Percentiles rank a stretch among this genome's conserved stretches.
These are phyloP conservation scores for Boletus huronensis DNA, from an alignment of 768 basidiomycete species.

Conservation along the genomic window DNA sequence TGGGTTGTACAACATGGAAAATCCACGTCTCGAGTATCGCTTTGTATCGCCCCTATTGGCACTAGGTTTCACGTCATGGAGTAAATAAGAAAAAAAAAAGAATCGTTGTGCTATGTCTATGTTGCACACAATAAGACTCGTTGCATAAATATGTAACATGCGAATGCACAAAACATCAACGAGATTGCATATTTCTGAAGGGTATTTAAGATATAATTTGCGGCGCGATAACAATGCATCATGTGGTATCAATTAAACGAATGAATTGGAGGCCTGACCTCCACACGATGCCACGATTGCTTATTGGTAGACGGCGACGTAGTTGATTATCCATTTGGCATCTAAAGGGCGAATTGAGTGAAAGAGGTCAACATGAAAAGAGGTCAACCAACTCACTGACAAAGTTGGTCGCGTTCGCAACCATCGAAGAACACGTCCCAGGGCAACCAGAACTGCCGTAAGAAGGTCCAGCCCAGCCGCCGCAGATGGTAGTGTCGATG, in stretches of 20 bases:
- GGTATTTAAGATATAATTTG: background rate
- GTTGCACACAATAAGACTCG: background rate
- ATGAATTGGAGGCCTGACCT: background rate
- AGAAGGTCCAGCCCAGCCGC: conserved; percentile 24
- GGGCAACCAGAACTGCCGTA: conserved; percentile 32
- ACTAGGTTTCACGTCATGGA: too few relatives aligned
- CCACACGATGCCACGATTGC: background rate
- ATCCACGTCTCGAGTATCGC: too few relatives aligned
- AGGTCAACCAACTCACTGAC: conserved; percentile 29
- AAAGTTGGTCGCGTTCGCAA: conserved; percentile 57
- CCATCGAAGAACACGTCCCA: conserved; percentile 44
- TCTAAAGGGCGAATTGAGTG: conserved; percentile 30
- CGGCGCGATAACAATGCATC: background rate
- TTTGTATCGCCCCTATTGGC: too few relatives aligned
- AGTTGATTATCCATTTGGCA: conserved; percentile 56
- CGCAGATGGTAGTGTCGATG: conserved; percentile 35
- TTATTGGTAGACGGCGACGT: conserved; percentile 49
- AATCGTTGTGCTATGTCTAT: background rate
- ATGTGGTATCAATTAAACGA: background rate
- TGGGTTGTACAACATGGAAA: too few relatives aligned
- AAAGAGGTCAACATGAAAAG: background rate
- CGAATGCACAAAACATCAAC: background rate
- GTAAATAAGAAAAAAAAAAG: too few relatives aligned
- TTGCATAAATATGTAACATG: background rate
- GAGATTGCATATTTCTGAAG: background rate